These are phyloP conservation scores for Amanita phalloides DNA, from an alignment of 768 basidiomycete species.

Conservation along the genomic window DNA sequence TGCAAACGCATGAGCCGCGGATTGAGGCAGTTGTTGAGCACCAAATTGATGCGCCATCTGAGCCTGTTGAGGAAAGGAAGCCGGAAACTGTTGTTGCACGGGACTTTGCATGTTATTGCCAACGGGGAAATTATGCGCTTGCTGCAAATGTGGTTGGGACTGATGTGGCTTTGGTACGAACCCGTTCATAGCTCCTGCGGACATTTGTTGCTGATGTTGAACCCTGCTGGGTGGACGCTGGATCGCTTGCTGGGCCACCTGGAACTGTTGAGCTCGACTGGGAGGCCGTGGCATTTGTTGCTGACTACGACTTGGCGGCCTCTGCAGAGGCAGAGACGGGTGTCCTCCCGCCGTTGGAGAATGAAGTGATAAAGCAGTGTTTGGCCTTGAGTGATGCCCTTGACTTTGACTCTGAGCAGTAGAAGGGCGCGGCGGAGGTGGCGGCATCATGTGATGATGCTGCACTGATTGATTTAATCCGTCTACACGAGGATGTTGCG, in stretches of 20 bases:
- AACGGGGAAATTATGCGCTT: background rate
- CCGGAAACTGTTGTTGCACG: constrained; percentile 9
- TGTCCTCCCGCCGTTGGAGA: constrained; percentile 9
- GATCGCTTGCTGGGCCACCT: background rate
- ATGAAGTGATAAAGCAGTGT: constrained; percentile 10
- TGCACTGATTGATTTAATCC: constrained; percentile 5
- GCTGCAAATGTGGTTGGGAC: constrained; percentile 1
- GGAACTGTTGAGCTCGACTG: constrained; percentile 9
- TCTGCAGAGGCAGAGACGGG: constrained; percentile 5
- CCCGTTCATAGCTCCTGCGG: constrained; percentile 4
- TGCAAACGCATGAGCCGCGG: background rate
- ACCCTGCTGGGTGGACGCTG: constrained; percentile 9
- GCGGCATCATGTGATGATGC: constrained; percentile 20
- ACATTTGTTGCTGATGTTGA: constrained; percentile 6
- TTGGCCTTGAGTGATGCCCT: constrained; percentile 11
- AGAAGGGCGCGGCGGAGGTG: constrained; percentile 15
- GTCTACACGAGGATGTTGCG: constrained; percentile 4
- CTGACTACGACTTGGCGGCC: constrained; percentile 10
- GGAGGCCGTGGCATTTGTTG: constrained; percentile 9
- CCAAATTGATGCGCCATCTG: constrained; percentile 8
- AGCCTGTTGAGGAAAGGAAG: constrained; percentile 9
- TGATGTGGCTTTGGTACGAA: constrained; percentile 4
- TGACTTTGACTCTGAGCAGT: constrained; percentile 10
- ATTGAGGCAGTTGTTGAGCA: constrained; percentile 6
- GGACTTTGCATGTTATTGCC: constrained; percentile 3